These are phyloP conservation scores for Zopfia rhizophila DNA, from an alignment of 2,329 filamentous ascomycete genomes.

Conservation along the genomic window DNA sequence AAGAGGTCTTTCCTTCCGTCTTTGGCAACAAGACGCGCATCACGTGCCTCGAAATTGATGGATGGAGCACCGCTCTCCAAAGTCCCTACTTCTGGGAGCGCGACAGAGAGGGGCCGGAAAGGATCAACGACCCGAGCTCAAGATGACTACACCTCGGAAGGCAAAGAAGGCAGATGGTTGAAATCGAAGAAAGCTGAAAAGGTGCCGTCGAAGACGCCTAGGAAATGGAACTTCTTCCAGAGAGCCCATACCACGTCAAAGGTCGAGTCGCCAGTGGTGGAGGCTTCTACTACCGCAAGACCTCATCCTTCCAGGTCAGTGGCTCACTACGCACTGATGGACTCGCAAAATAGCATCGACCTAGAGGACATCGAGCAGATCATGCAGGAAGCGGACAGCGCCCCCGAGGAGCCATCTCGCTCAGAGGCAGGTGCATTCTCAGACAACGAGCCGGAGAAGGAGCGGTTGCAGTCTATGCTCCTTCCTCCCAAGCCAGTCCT, in stretches of 20 bases:
- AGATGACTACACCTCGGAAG: conserved; percentile 34
- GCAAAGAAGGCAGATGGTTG: conserved; percentile 52
- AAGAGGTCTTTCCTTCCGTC: conserved; percentile 47
- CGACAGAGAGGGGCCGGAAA: conserved; percentile 33
- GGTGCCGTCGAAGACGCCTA: conserved; percentile 49
- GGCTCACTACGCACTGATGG: conserved; percentile 69
- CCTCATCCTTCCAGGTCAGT: conserved; percentile 54
- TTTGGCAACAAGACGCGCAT: conserved; percentile 39
- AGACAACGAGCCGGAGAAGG: conserved; percentile 36
- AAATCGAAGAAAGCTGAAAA: conserved; percentile 45
- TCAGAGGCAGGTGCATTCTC: conserved; percentile 26
- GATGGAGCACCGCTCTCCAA: conserved; percentile 30
- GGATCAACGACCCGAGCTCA: conserved; percentile 23
- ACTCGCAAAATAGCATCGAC: conserved; percentile 57
- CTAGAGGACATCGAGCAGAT: conserved; percentile 59
- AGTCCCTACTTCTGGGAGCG: conserved; percentile 25
- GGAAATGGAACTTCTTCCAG: conserved; percentile 71
- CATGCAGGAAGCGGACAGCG: conserved; percentile 54
- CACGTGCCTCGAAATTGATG: conserved; percentile 35
- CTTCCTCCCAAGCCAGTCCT: conserved; percentile 50
- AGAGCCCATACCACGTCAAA: conserved; percentile 55
- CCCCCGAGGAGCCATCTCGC: conserved; percentile 36
- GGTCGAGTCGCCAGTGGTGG: conserved; percentile 41
- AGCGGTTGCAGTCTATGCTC: conserved; percentile 51
- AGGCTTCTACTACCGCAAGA: conserved; percentile 51